Evolutionary conservation across 2,329 filamentous ascomycete species (phyloP).

Genomic region (Arthrobotrys entomopaga): DNA sequence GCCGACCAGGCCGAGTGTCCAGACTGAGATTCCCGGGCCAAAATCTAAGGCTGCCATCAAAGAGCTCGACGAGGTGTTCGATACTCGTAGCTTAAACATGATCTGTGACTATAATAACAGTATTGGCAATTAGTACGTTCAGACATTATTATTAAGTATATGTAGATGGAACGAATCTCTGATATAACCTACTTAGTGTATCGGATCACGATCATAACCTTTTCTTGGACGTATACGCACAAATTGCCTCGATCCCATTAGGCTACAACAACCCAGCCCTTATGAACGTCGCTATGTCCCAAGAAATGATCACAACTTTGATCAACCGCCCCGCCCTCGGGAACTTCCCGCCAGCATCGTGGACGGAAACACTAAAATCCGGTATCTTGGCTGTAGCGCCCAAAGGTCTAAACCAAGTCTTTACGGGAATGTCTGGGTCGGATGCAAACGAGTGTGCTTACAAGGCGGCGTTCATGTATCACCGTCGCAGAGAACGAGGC

Average conservation of each 20-base stretch:
- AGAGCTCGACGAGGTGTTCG: slow-evolving; percentile 66
- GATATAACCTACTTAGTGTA: slow-evolving; percentile 21
- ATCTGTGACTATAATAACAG: slow-evolving; percentile 68
- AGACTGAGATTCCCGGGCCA: slow-evolving; percentile 63
- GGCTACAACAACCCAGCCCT: slow-evolving; percentile 91
- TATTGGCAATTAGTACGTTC: slow-evolving; percentile 65
- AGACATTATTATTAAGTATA: neutral
- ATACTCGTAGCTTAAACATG: slow-evolving; percentile 67
- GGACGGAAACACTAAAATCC: slow-evolving; percentile 80
- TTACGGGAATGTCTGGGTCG: slow-evolving; percentile 87
- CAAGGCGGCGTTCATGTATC: slow-evolving; percentile 96
- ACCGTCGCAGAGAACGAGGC: slow-evolving; percentile 81
- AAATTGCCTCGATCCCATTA: slow-evolving; percentile 91
- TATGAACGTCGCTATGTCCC: slow-evolving; percentile 74
- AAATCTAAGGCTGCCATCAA: slow-evolving; percentile 61
- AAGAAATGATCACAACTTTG: slow-evolving; percentile 80
- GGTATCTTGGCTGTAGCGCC: slow-evolving; percentile 85
- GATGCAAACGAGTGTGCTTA: slow-evolving; percentile 95
- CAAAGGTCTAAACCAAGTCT: slow-evolving; percentile 85
- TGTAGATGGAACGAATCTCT: neutral
- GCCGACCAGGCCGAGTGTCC: slow-evolving; percentile 57
- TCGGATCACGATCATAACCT: slow-evolving; percentile 53
- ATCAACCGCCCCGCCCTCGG: slow-evolving; percentile 90
- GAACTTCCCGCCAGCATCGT: slow-evolving; percentile 88
- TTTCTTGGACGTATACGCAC: slow-evolving; percentile 72